Conservation (phyloP, 495 filamentous ascomycete genomes). For the Schizothecium vesticola region DNA sequence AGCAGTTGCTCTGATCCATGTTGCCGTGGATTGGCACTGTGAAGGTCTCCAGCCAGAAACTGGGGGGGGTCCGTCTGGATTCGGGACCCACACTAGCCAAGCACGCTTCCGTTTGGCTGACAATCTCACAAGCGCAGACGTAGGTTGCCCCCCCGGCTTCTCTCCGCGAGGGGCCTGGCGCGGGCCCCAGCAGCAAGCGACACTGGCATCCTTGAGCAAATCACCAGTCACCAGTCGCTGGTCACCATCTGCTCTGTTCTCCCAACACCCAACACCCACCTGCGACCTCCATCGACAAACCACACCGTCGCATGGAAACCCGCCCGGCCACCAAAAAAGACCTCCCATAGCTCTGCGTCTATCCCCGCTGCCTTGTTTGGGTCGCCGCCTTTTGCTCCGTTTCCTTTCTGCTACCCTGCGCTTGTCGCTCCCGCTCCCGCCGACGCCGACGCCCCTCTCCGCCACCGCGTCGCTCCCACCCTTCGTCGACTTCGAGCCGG, state of each 20-base stretch:
- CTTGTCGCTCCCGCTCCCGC: background rate
- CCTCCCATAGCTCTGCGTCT: slow-evolving; percentile 3
- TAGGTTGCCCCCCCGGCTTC: background rate
- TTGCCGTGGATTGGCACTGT: background rate
- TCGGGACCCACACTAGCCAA: background rate
- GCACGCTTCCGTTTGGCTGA: slow-evolving; percentile 16
- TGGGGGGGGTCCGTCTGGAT: no score
- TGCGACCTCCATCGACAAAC: slow-evolving; percentile 14
- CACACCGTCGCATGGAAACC: slow-evolving; percentile 19
- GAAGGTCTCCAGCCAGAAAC: background rate
- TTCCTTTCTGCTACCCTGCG: background rate
- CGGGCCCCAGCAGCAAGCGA: background rate
- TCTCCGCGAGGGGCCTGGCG: background rate
- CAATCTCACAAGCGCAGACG: slow-evolving; percentile 25
- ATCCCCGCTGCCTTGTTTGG: slow-evolving; percentile 8
- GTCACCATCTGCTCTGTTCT: background rate
- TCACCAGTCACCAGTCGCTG: slow-evolving; percentile 6
- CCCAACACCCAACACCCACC: background rate
- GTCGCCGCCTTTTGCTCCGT: background rate
- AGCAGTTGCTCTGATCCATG: background rate
- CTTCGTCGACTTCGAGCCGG: slow-evolving; percentile 11
- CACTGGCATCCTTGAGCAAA: slow-evolving; percentile 7
- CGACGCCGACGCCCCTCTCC: background rate
- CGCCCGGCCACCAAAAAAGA: slow-evolving; percentile 10
- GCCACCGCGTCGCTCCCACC: background rate